Percentiles rank a stretch among this genome's conserved stretches.
Evolutionary conservation across 306 rosid genomes (phyloP).

Genomic region (Lablab purpureus): DNA sequence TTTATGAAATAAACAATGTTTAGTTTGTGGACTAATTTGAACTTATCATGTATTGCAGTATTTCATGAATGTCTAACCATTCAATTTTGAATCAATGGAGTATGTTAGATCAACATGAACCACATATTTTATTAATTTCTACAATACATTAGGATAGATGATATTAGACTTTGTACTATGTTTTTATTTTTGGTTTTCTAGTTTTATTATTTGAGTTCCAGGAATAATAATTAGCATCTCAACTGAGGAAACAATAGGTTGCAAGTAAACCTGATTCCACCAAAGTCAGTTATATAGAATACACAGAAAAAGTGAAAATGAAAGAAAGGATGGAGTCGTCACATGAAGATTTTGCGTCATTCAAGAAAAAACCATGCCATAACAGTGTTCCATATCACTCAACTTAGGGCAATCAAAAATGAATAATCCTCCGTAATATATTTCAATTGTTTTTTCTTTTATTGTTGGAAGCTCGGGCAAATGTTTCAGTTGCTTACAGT

Average conservation of each 20-base stretch:
- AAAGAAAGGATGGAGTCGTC: neutral
- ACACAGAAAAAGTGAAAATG: neutral
- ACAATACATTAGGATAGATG: no score
- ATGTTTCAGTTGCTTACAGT: neutral
- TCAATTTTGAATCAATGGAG: no score
- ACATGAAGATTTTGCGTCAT: neutral
- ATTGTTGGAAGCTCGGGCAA: neutral
- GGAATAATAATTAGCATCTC: neutral
- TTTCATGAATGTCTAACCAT: no score
- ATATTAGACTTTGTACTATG: no score
- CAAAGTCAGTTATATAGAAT: no score
- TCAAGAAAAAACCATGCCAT: neutral
- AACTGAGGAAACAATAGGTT: neutral
- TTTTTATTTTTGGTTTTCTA: no score
- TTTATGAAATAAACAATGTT: no score
- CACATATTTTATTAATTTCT: no score
- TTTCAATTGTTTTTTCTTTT: neutral
- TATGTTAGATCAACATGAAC: no score
- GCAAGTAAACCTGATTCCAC: neutral
- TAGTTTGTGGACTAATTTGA: no score
- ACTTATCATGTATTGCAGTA: no score
- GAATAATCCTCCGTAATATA: neutral
- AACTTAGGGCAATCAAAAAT: neutral
- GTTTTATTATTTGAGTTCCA: neutral
- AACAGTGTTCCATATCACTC: neutral